Evolutionary conservation across 306 rosid species (phyloP), one percentile per base, ranked within the genome.

Genomic region (Sindora glabra): DNA sequence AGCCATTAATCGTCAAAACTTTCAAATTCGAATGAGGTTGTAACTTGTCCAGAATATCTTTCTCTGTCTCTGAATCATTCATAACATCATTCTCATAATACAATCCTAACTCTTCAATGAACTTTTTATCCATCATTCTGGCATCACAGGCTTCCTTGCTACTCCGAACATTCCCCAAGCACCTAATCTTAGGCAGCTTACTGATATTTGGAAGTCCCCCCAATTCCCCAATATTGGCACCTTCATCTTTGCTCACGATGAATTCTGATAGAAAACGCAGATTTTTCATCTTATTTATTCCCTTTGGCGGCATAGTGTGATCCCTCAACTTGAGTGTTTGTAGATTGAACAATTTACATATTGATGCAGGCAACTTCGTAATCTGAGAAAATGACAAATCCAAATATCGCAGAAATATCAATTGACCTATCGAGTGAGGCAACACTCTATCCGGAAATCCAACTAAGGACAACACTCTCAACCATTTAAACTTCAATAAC

Each of bases 401-500:
- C 71, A 66, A 42, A 12, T 44, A 55, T 3, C 37, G 64, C 25
- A 65, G 8, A 42, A 40, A 13, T 2, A 29, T 53, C 12, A 29
- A 44, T 32, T 54, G 19, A 6, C 63, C 47, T 5, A 54, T 42
- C 10, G 47, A 53, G 7, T 41, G 19, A 4, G 47, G 55, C 14
- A 65, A 27, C 1, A 1, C 5, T 1, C n/a, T n/a, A 8, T 18
- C 10, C 3, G 29, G 1, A 0, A 0, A 44, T 1, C 0, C 2
- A 7, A 0, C 0, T 12, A 60, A n/a, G 30, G 67, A 61, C 46
- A 61, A 27, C 5, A 45, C 56, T 8, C 67, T 61, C 12, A 48
- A 5, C 18, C 2, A 36, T 2, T 14, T 62, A 0, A 62, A 14
- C 48, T 32, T 22, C 2, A 37, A 59, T 11, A 42, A 0, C 6